Percentiles rank a stretch among this genome's conserved stretches.
phyloP scores from a whole-genome alignment of 192 early-diverging fungal species.

The Phycomyces blakesleeanus region DNA sequence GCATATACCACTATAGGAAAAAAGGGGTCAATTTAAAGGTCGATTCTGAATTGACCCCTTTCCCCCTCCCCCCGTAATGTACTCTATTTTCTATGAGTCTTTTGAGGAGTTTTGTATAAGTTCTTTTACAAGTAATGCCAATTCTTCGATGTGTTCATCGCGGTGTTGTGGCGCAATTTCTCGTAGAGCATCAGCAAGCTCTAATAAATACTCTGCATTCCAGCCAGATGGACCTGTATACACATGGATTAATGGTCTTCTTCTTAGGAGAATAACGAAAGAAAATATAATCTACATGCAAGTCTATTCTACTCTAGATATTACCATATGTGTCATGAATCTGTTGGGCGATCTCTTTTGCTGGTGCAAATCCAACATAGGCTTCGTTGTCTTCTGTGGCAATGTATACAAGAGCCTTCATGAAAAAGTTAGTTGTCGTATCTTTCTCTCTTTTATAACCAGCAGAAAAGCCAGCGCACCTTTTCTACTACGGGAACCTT shows the following conservation, averaged over 20 bases:
- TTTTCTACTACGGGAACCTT: conserved; percentile 46
- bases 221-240: conserved; percentile 60
- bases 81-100: background rate
- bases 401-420: conserved; percentile 75
- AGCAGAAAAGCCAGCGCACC: conserved; percentile 28
- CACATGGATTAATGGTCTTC: background rate
- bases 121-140: conserved; percentile 50
- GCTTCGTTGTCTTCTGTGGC: conserved; percentile 70
- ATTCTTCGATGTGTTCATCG: conserved; percentile 57
- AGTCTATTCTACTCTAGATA: background rate
- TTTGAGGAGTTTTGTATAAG: conserved; percentile 21
- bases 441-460: background rate
- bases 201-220: conserved; percentile 68
- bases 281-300: background rate
- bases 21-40: too few species aligned
- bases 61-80: background rate
- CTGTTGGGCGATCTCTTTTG: conserved; percentile 59
- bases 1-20: too few species aligned
- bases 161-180: conserved; percentile 41
- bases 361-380: conserved; percentile 67
- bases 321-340: conserved; percentile 60
- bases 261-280: background rate
- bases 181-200: conserved; percentile 59
- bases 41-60: too few species aligned
- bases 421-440: background rate